phyloP scores from a whole-genome alignment of 352 stramenopile genomes.

The Phytophthora pisi region DNA sequence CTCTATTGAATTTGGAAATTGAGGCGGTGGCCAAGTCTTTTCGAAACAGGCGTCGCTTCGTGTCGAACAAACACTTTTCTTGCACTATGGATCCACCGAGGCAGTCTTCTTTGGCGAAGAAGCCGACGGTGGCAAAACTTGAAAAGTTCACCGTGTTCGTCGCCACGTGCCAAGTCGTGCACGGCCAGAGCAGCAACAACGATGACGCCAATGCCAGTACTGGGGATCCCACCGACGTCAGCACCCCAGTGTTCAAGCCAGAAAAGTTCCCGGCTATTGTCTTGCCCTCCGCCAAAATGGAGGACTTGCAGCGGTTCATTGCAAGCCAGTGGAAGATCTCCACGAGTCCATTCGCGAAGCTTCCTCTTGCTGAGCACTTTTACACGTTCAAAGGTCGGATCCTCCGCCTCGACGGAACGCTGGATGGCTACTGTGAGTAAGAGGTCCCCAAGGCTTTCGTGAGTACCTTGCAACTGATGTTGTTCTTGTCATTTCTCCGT shows the following conservation, averaged over 20 bases:
- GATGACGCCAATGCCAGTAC: background rate
- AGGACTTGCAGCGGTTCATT: slow-evolving; percentile 62
- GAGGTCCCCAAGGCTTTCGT: background rate
- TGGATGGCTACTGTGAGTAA: slow-evolving; percentile 70
- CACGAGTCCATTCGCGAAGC: slow-evolving; percentile 52
- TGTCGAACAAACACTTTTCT: background rate
- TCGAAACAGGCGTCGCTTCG: slow-evolving; percentile 10
- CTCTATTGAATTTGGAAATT: no score
- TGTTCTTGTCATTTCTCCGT: background rate
- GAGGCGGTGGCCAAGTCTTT: background rate
- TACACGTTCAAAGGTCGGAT: slow-evolving; percentile 79
- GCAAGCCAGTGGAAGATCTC: slow-evolving; percentile 67
- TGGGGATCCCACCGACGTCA: slow-evolving; percentile 13
- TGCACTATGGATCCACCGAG: background rate
- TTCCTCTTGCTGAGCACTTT: slow-evolving; percentile 61
- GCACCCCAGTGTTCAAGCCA: slow-evolving; percentile 45
- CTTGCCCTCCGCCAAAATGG: slow-evolving; percentile 40
- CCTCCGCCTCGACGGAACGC: slow-evolving; percentile 59
- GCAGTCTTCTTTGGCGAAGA: slow-evolving; percentile 1
- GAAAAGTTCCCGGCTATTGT: slow-evolving; percentile 68
- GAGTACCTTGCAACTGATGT: background rate
- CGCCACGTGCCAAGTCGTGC: slow-evolving; percentile 55
- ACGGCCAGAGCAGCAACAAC: slow-evolving; percentile 13
- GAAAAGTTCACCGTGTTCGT: slow-evolving; percentile 61
- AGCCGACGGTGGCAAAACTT: background rate